Percentiles rank a stretch among this genome's conserved stretches.
Conservation (phyloP, 164 flowering plant species). For the Tinospora cordifolia region DNA sequence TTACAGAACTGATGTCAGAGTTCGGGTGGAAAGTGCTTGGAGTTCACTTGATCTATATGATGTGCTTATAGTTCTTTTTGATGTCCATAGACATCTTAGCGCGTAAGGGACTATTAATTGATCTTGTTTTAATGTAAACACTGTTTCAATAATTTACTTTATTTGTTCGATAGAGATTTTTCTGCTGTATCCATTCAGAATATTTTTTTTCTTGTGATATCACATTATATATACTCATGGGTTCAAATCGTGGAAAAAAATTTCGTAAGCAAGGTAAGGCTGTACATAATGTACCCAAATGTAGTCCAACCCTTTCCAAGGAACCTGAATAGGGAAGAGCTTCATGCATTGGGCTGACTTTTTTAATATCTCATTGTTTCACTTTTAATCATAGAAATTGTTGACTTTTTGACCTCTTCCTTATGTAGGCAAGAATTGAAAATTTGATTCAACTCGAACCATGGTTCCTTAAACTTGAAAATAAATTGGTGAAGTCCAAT, state of each 20-base stretch:
- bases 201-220: too few species aligned
- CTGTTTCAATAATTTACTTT: neutral
- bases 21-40: constrained; percentile 84
- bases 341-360: too few species aligned
- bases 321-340: too few species aligned
- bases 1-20: constrained; percentile 49
- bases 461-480: too few species aligned
- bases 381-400: neutral
- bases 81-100: constrained; percentile 82
- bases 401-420: neutral
- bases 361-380: too few species aligned
- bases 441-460: too few species aligned
- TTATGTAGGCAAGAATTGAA: neutral
- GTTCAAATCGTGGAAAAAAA: too few species aligned
- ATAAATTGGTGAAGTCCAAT: too few species aligned
- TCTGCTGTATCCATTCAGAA: neutral
- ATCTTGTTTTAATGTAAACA: neutral
- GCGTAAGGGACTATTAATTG: constrained; percentile 32
- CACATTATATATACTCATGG: too few species aligned
- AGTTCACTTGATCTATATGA: constrained; percentile 71
- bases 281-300: too few species aligned
- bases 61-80: constrained; percentile 83
- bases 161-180: neutral
- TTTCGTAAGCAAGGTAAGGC: too few species aligned
- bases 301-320: too few species aligned